phyloP scores from a whole-genome alignment of 2,329 filamentous ascomycete genomes.

The Cucurbitaria berberidis region DNA sequence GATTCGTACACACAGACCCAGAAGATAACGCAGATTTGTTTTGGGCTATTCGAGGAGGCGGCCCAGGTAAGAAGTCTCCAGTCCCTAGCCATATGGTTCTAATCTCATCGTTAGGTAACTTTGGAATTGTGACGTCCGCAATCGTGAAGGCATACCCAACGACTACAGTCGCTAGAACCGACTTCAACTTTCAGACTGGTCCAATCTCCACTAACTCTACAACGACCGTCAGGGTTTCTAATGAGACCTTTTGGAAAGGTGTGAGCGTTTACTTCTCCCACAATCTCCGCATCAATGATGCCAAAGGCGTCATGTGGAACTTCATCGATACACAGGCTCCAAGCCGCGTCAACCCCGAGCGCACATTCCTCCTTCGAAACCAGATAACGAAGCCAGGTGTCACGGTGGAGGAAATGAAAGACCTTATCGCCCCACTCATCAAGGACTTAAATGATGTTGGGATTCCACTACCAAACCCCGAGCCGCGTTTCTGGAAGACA shows the following conservation, averaged over 20 bases:
- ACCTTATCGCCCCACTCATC: slow-evolving; percentile 29
- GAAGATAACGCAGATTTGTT: slow-evolving; percentile 35
- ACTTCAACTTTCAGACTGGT: slow-evolving; percentile 35
- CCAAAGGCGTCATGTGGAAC: slow-evolving; percentile 35
- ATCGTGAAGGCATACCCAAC: slow-evolving; percentile 37
- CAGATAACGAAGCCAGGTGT: slow-evolving; percentile 28
- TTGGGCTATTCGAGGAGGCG: slow-evolving; percentile 39
- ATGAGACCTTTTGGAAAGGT: slow-evolving; percentile 37
- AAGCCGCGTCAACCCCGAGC: slow-evolving; percentile 4
- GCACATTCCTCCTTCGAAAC: slow-evolving; percentile 21
- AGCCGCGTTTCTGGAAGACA: slow-evolving; percentile 22
- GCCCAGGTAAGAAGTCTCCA: slow-evolving; percentile 25
- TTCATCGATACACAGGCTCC: slow-evolving; percentile 19
- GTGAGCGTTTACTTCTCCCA: slow-evolving; percentile 29
- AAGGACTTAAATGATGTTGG: slow-evolving; percentile 23
- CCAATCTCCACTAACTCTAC: slow-evolving; percentile 25
- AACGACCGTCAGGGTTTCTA: slow-evolving; percentile 17
- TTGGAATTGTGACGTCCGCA: slow-evolving; percentile 35
- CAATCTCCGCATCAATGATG: slow-evolving; percentile 30
- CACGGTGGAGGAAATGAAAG: slow-evolving; percentile 17
- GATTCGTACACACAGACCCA: slow-evolving; percentile 30
- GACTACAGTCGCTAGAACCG: slow-evolving; percentile 30
- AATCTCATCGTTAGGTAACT: slow-evolving; percentile 27
- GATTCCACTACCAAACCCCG: slow-evolving; percentile 22
- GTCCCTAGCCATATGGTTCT: background rate